Base-by-base conservation (phyloP, 192 early-diverging fungal genomes). In the Coemansia sp. region DNA sequence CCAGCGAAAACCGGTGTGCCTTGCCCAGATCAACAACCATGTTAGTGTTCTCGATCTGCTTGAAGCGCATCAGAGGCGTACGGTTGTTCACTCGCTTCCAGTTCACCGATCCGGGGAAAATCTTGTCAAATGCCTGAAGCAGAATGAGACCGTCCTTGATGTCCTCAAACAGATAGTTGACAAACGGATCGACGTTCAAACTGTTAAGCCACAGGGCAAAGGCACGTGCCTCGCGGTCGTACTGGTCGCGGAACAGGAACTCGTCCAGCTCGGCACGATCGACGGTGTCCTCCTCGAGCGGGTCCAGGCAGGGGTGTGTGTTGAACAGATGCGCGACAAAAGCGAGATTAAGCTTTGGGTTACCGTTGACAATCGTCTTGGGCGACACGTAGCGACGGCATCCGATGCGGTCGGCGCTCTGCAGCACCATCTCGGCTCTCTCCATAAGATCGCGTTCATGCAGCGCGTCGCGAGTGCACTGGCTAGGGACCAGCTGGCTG, bases 241-340 rank as follows among this genome's bases (percentile, higher is more conserved):
- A 69, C 55, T 71, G 55, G 49, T 69, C 61, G 56, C 59, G 47
- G 75, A 82, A 82, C 48, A 84, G 64, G 33, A 61, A 70, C n/a
- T 80, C 78, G 51, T 98, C 95, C 51, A 99, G 82, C 64, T 93
- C 89, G 44, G 93, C 93, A 57, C 87, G 87, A 58, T 99, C 96
- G 57, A 73, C 78, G 19, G 61, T 52, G 52, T 86, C 86, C 66
- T 97, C 92, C 42, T 86, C 83, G 54, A 99, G 84, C 61, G 93
- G 91, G 57, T 85, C 93, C 30, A 99, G 79, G 53, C 95, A 92
- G 50, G 96, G 96, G 73, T 95, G 89, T 38, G 87, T 96, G 84
- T 99, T 99, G 84, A 99, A 99, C 58, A 99, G 74, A 67, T 96
- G 85, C 34, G 96, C 96, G 45, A 97, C 93, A 73, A 98, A 98